phyloP scores from a whole-genome alignment of 331 rosid species.

The Malus hybrid region DNA sequence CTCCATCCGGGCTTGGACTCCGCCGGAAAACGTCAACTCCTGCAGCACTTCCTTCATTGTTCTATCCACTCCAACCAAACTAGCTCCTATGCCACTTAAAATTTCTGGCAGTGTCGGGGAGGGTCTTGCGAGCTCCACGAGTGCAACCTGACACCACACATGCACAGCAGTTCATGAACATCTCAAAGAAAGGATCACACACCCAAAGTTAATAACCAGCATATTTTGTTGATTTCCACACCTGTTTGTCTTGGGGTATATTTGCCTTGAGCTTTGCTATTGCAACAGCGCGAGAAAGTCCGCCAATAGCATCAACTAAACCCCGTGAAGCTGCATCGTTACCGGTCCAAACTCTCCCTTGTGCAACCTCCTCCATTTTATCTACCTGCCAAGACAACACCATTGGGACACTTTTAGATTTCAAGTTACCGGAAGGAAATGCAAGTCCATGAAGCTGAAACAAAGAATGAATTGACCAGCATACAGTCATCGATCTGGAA shows the following conservation, averaged over 20 bases:
- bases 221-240: constrained; percentile 7
- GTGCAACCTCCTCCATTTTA: constrained; percentile 89
- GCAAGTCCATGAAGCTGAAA: not conserved
- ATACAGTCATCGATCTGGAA: constrained; percentile 90
- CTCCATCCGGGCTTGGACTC: constrained; percentile 95
- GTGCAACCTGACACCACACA: constrained; percentile 46
- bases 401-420: not conserved
- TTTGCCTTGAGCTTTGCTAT: constrained; percentile 84
- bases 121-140: constrained; percentile 77
- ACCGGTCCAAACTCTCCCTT: constrained; percentile 97
- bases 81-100: constrained; percentile 53
- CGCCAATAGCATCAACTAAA: constrained; percentile 89
- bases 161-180: not conserved
- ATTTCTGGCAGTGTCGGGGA: constrained; percentile 65
- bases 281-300: constrained; percentile 85
- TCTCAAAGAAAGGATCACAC: not conserved
- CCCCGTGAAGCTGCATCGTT: constrained; percentile 80
- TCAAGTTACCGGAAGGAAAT: not conserved
- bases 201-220: not conserved
- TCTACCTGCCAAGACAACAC: constrained; percentile 55
- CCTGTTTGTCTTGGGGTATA: constrained; percentile 79
- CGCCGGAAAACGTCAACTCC: constrained; percentile 50
- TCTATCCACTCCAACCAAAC: constrained; percentile 55
- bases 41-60: constrained; percentile 49
- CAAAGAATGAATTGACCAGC: constrained; percentile 9